A percentile compares a stretch with the other conserved stretches of the same genome.
These are phyloP conservation scores for Thymus mandschuricus DNA, from an alignment of 257 asterid genomes.

Conservation along the genomic window DNA sequence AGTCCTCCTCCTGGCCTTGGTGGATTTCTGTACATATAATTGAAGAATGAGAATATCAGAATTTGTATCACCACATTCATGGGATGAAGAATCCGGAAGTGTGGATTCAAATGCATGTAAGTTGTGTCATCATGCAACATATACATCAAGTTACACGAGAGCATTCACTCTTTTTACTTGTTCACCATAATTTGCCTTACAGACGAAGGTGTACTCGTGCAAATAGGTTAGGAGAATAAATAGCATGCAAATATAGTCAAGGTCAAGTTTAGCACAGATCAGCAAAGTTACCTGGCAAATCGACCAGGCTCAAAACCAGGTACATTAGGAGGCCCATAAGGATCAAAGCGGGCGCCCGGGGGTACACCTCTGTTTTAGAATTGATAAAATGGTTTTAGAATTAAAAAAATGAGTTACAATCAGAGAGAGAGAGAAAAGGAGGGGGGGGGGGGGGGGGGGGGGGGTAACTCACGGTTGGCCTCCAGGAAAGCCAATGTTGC, in stretches of 20 bases:
- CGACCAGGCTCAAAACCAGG: constrained; percentile 90
- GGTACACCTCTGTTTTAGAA: constrained; percentile 62
- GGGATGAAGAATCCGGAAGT: neutral
- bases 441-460: neutral
- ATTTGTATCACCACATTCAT: neutral
- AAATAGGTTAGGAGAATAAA: neutral
- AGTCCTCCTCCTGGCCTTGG: constrained; percentile 43
- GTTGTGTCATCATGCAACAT: neutral
- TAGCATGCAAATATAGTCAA: constrained; percentile 26
- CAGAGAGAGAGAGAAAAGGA: neutral
- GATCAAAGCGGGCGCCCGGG: constrained; percentile 94
- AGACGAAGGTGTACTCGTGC: neutral
- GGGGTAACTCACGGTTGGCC: constrained; percentile 51
- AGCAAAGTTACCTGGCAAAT: constrained; percentile 57
- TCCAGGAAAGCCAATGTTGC: constrained; percentile 59
- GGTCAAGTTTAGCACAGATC: neutral
- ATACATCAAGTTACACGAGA: neutral
- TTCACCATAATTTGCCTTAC: neutral
- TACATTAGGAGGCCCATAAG: constrained; percentile 83
- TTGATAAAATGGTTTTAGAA: no score
- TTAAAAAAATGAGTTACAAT: neutral
- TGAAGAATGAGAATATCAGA: neutral
- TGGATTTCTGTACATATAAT: constrained; percentile 39
- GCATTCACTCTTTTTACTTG: neutral
- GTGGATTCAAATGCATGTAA: neutral